A percentile compares a stretch with the other conserved stretches of the same genome.
These are phyloP conservation scores for Pseudogymnoascus sp. DNA, from an alignment of 2,329 filamentous ascomycete genomes.

Conservation along the genomic window DNA sequence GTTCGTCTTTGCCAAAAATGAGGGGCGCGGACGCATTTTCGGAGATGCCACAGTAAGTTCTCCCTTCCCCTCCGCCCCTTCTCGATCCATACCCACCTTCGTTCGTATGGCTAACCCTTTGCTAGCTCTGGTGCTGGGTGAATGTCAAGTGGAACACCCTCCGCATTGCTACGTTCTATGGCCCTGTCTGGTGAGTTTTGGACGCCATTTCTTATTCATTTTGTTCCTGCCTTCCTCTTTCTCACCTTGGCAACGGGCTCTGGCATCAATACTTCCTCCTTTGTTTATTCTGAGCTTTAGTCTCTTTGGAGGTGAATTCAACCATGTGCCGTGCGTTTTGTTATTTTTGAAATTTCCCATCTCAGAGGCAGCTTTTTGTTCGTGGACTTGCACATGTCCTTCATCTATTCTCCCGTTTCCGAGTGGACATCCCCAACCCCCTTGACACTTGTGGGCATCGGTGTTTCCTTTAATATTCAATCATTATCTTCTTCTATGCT, in stretches of 20 bases:
- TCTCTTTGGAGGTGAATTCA: neutral
- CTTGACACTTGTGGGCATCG: neutral
- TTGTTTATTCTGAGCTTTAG: neutral
- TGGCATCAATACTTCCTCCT: neutral
- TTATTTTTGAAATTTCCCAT: neutral
- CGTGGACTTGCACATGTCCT: neutral
- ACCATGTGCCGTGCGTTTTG: neutral
- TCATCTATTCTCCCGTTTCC: neutral
- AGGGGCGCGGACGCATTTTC: slow-evolving; percentile 51
- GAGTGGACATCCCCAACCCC: neutral
- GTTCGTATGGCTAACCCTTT: slow-evolving; percentile 27
- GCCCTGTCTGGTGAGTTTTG: slow-evolving; percentile 52
- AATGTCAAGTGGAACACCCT: slow-evolving; percentile 57
- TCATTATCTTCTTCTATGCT: neutral
- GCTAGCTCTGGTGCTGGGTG: slow-evolving; percentile 71
- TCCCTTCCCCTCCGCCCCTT: neutral
- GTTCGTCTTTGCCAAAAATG: slow-evolving; percentile 55
- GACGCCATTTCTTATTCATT: neutral
- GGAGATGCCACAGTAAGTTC: slow-evolving; percentile 35
- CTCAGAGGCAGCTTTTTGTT: neutral
- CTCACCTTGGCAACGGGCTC: neutral
- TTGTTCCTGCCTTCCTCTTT: neutral
- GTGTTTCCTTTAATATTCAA: too few relatives aligned
- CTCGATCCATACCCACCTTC: slow-evolving; percentile 42
- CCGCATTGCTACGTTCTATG: slow-evolving; percentile 69